These are phyloP conservation scores for Paraleonurus japonicus DNA, from an alignment of 257 asterid species.

Conservation along the genomic window DNA sequence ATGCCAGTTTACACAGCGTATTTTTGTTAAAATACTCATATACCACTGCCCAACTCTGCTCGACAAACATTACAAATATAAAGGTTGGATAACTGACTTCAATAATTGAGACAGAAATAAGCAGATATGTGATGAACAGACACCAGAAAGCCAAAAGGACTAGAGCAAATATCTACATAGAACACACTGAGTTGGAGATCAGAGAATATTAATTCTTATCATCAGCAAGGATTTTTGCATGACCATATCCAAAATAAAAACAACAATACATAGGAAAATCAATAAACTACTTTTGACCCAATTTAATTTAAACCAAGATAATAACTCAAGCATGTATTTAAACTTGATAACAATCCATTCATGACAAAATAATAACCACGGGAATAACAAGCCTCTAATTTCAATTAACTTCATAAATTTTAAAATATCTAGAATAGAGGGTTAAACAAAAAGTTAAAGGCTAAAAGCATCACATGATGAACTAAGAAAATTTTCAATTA, in stretches of 20 bases:
- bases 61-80: neutral
- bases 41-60: neutral
- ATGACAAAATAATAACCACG: neutral
- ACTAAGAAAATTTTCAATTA: neutral
- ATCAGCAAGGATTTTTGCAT: neutral
- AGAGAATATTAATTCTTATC: neutral
- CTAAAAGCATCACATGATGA: neutral
- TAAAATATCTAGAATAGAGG: slow-evolving; percentile 4
- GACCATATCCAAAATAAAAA: neutral
- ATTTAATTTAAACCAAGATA: neutral
- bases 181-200: neutral
- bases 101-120: neutral
- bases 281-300: neutral
- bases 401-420: slow-evolving; percentile 3
- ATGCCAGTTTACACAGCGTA: neutral
- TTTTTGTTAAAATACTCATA: neutral
- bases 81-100: neutral
- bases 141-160: neutral
- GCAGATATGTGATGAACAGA: neutral
- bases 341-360: neutral
- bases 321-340: slow-evolving; percentile 1
- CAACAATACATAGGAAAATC: neutral
- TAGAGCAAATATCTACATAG: neutral
- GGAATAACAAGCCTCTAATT: neutral
- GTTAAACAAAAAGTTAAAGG: neutral